Conservation (phyloP, 2,329 filamentous ascomycete species). For the Fusarium musae region DNA sequence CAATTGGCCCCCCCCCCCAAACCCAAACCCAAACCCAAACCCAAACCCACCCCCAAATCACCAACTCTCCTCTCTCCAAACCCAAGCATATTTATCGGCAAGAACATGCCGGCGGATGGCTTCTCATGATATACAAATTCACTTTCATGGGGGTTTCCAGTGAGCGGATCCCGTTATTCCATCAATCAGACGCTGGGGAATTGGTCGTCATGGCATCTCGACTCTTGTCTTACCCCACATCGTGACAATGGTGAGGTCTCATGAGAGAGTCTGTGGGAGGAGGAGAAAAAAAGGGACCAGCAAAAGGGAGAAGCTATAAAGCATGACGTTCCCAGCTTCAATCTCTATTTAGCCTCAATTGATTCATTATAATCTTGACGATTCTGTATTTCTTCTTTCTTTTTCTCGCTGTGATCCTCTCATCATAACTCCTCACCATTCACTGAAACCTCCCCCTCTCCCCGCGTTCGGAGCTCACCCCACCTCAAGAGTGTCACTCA, state of each 20-base stretch:
- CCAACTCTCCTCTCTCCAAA: slow-evolving; percentile 13
- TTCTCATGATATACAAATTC: slow-evolving; percentile 34
- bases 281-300: background rate
- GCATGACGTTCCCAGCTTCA: slow-evolving; percentile 14
- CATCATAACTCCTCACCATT: slow-evolving; percentile 3
- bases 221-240: slow-evolving; percentile 38
- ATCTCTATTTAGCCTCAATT: slow-evolving; percentile 24
- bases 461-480: slow-evolving; percentile 39
- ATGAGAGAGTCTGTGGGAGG: slow-evolving; percentile 21
- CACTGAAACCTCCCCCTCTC: slow-evolving; percentile 28
- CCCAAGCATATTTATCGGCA: slow-evolving; percentile 17
- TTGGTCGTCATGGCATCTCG: slow-evolving; percentile 32
- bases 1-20: background rate
- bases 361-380: background rate
- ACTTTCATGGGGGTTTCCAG: slow-evolving; percentile 27
- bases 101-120: slow-evolving; percentile 19
- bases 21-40: slow-evolving; percentile 34
- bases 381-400: background rate
- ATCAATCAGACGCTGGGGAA: slow-evolving; percentile 33
- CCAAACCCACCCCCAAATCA: slow-evolving; percentile 35
- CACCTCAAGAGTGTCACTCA: slow-evolving; percentile 24
- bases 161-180: slow-evolving; percentile 36
- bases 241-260: slow-evolving; percentile 23
- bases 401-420: background rate
- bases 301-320: slow-evolving; percentile 32